Evolutionary conservation across 257 asterid species (phyloP).

Genomic region (Gardenia jasminoides): DNA sequence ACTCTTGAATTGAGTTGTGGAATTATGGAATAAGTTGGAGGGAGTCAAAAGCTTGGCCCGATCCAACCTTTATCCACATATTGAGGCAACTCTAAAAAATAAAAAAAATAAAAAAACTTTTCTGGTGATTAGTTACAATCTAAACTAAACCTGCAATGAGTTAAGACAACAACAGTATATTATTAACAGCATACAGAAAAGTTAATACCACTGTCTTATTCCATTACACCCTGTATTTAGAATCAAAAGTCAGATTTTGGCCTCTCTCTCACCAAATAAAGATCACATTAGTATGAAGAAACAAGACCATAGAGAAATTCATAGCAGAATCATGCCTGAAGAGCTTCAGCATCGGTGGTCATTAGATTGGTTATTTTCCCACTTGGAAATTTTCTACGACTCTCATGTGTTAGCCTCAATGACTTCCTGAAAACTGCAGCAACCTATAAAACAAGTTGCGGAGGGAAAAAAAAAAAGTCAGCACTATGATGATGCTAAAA

Average conservation of each 20-base stretch:
- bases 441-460: conserved; percentile 39
- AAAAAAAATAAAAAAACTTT: background rate
- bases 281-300: background rate
- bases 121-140: background rate
- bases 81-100: background rate
- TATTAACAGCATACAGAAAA: no score
- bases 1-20: no score
- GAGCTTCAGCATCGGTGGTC: conserved; percentile 95
- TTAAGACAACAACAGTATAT: no score
- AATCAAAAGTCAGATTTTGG: no score
- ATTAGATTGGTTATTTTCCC: conserved; percentile 92
- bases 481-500: background rate
- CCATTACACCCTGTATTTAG: no score
- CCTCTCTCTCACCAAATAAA: background rate
- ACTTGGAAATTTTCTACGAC: conserved; percentile 81
- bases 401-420: conserved; percentile 83
- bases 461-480: background rate
- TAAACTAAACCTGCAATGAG: background rate
- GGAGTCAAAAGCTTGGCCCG: no score
- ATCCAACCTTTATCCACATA: background rate
- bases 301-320: background rate
- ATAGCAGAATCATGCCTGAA: conserved; percentile 55
- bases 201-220: no score
- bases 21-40: no score
- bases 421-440: conserved; percentile 95